Percentiles rank a stretch among this genome's conserved stretches.
phyloP scores from a whole-genome alignment of 371 early-diverging fungal genomes.

The Syncephalastrum racemosum region DNA sequence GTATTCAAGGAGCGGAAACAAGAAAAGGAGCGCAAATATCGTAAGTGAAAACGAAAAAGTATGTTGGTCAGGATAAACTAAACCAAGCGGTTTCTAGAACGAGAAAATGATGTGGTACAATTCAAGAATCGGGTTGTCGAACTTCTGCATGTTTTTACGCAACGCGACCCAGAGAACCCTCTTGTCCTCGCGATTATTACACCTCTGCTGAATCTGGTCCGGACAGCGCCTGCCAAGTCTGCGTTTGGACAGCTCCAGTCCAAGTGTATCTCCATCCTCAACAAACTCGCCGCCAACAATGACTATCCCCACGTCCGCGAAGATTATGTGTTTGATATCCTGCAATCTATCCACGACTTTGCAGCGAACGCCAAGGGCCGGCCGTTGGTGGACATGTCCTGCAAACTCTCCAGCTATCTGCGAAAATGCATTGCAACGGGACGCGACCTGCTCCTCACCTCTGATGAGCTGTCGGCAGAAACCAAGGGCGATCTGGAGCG shows the following conservation, averaged over 20 bases:
- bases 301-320: slow-evolving; percentile 57
- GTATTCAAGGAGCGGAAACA: slow-evolving; percentile 85
- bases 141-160: slow-evolving; percentile 74
- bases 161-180: slow-evolving; percentile 67
- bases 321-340: slow-evolving; percentile 55
- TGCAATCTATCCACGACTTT: slow-evolving; percentile 70
- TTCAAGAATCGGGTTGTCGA: slow-evolving; percentile 90
- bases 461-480: slow-evolving; percentile 31
- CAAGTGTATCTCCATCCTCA: slow-evolving; percentile 64
- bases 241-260: slow-evolving; percentile 67
- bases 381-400: slow-evolving; percentile 47
- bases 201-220: slow-evolving; percentile 65
- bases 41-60: slow-evolving; percentile 18
- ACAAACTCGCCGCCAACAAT: slow-evolving; percentile 60
- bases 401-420: slow-evolving; percentile 49
- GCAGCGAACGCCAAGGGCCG: slow-evolving; percentile 54
- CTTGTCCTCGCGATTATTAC: slow-evolving; percentile 70
- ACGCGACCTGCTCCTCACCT: slow-evolving; percentile 41
- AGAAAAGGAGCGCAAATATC: slow-evolving; percentile 60
- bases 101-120: slow-evolving; percentile 75
- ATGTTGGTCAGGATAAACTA: neutral
- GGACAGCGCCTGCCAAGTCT: slow-evolving; percentile 51
- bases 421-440: slow-evolving; percentile 59
- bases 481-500: slow-evolving; percentile 31
- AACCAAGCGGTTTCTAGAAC: slow-evolving; percentile 21